Conservation (phyloP, 306 rosid genomes). For the Alnus glutinosa region DNA sequence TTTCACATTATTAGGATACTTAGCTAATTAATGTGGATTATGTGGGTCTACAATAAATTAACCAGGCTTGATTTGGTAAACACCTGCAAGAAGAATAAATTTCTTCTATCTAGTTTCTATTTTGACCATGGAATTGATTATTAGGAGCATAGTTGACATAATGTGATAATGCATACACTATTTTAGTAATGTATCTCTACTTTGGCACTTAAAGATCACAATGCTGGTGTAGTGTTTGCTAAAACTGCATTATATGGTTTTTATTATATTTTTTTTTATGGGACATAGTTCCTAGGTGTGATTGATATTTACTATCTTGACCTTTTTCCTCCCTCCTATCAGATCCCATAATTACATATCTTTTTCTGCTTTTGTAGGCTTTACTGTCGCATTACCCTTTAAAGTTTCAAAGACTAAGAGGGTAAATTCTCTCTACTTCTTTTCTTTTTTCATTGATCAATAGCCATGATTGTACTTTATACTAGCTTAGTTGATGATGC, state of each 20-base stretch:
- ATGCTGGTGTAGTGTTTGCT: not conserved
- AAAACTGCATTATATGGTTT: not conserved
- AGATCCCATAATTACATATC: not conserved
- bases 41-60: no score
- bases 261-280: not conserved
- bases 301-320: not conserved
- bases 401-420: slow-evolving; percentile 69
- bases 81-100: no score
- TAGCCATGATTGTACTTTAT: not conserved
- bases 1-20: no score
- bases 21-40: no score
- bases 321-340: slow-evolving; percentile 11
- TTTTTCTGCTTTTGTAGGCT: slow-evolving; percentile 57
- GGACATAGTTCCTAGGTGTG: no score
- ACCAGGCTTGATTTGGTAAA: no score
- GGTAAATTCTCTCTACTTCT: slow-evolving; percentile 43
- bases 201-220: not conserved
- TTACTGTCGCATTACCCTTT: slow-evolving; percentile 62
- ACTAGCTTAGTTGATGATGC: not conserved
- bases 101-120: not conserved
- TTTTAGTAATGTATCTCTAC: not conserved
- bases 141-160: no score
- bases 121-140: no score
- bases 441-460: not conserved
- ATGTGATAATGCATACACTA: not conserved